Evolutionary conservation across 768 basidiomycete genomes (phyloP).

Genomic region (Dendrothele bispora): DNA sequence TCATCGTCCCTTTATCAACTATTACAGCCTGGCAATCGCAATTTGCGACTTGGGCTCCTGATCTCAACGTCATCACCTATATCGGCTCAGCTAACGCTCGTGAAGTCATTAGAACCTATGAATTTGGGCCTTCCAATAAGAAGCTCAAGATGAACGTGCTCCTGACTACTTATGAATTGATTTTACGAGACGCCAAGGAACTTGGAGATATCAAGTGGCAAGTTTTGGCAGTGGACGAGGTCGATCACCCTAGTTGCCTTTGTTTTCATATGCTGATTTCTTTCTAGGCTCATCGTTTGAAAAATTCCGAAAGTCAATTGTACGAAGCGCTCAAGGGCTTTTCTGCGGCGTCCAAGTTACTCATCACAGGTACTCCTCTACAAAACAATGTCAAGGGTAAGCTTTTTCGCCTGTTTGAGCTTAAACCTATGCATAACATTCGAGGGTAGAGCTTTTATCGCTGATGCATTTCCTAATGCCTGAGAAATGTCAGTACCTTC

Average conservation of each 20-base stretch:
- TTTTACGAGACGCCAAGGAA: conserved; percentile 86
- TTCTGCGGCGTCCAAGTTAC: conserved; percentile 85
- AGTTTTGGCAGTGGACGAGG: conserved; percentile 93
- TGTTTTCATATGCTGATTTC: conserved; percentile 5
- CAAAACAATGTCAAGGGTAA: conserved; percentile 99
- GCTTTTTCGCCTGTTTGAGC: conserved; percentile 15
- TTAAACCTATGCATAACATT: conserved; percentile 9
- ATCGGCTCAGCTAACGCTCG: conserved; percentile 87
- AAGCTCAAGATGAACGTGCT: conserved; percentile 96
- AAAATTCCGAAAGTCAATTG: conserved; percentile 96
- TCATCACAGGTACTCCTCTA: conserved; percentile 97
- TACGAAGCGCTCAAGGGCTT: conserved; percentile 94
- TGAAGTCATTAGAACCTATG: conserved; percentile 87
- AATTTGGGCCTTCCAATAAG: conserved; percentile 88
- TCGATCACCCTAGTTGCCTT: conserved; percentile 30
- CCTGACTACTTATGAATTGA: conserved; percentile 95
- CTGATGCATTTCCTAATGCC: conserved; percentile 99
- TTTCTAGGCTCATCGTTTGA: conserved; percentile 87
- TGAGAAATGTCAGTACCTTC: conserved; percentile 76
- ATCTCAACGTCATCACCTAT: conserved; percentile 95
- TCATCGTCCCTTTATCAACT: conserved; percentile 96
- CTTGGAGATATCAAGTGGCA: conserved; percentile 97
- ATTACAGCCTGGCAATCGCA: conserved; percentile 98
- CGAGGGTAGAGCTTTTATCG: conserved; percentile 76
- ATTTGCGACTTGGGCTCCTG: conserved; percentile 93